A percentile compares a stretch with the other conserved stretches of the same genome.
Evolutionary conservation across 805 yeast species (phyloP).

Genomic region (Wickerhamomyces alni): DNA sequence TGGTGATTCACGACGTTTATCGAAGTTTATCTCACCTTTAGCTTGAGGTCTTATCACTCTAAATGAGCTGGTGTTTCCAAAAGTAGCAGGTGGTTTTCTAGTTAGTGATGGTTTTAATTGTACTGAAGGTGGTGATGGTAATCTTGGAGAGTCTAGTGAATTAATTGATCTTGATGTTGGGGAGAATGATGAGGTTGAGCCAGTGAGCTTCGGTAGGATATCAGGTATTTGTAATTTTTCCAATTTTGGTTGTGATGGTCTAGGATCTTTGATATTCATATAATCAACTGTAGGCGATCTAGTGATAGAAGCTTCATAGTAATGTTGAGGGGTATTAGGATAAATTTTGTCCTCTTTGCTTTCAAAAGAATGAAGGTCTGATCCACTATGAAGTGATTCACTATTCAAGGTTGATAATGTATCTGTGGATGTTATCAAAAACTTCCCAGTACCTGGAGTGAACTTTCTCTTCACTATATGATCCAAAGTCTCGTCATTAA

Average conservation of each 20-base stretch:
- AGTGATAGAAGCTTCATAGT: constrained; percentile 40
- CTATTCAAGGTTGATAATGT: constrained; percentile 33
- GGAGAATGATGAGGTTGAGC: not conserved
- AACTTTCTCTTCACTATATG: constrained; percentile 30
- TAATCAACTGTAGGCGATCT: constrained; percentile 39
- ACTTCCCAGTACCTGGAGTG: constrained; percentile 27
- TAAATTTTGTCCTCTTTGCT: constrained; percentile 38
- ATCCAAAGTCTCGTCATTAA: constrained; percentile 44
- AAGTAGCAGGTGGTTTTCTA: constrained; percentile 10
- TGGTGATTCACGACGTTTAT: constrained; percentile 72
- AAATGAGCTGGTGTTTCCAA: constrained; percentile 39
- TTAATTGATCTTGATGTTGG: no score
- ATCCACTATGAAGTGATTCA: constrained; percentile 33
- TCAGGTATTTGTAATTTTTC: not conserved
- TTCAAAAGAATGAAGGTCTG: constrained; percentile 51
- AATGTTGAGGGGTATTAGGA: constrained; percentile 66
- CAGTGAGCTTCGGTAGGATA: not conserved
- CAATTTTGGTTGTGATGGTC: not conserved
- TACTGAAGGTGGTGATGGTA: not conserved
- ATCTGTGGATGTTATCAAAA: constrained; percentile 27
- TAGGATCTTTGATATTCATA: constrained; percentile 41
- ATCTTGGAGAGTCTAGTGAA: not conserved
- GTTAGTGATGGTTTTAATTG: constrained; percentile 7
- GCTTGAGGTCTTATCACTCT: constrained; percentile 58
- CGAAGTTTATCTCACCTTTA: constrained; percentile 75